Percentiles rank a stretch among this genome's conserved stretches.
phyloP scores from a whole-genome alignment of 805 yeast species.

The Huiozyma naganishii region DNA sequence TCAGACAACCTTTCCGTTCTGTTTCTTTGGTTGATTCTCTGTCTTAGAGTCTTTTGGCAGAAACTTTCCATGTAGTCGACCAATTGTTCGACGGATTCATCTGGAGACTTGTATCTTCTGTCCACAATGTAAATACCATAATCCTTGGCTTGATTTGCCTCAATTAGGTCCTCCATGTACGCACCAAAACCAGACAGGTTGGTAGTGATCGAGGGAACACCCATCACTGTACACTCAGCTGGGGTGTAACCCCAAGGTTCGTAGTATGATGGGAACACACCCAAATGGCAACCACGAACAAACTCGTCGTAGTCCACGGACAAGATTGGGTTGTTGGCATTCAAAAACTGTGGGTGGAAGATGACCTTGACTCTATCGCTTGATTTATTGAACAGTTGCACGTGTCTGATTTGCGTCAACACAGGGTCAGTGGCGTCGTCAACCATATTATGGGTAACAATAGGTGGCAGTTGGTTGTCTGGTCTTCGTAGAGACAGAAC shows the following conservation, averaged over 20 bases:
- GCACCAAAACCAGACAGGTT: constrained; percentile 96
- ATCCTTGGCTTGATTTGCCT: constrained; percentile 67
- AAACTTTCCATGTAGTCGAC: constrained; percentile 85
- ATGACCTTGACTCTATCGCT: constrained; percentile 88
- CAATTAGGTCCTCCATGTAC: constrained; percentile 95
- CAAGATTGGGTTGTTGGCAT: constrained; percentile 87
- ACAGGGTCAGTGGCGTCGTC: constrained; percentile 90
- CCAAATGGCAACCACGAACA: constrained; percentile 95
- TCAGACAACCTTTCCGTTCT: constrained; percentile 92
- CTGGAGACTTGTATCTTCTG: constrained; percentile 83
- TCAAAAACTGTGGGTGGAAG: constrained; percentile 95
- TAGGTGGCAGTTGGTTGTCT: constrained; percentile 73
- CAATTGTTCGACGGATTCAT: constrained; percentile 86
- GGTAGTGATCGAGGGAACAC: constrained; percentile 97
- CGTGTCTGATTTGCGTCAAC: constrained; percentile 81
- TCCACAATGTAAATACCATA: constrained; percentile 97
- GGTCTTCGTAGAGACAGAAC: constrained; percentile 79
- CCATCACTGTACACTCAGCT: constrained; percentile 99
- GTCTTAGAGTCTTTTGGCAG: constrained; percentile 82
- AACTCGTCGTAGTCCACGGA: constrained; percentile 94
- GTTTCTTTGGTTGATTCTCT: constrained; percentile 94
- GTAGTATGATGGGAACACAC: constrained; percentile 95
- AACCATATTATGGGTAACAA: constrained; percentile 93
- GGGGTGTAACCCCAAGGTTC: constrained; percentile 99
- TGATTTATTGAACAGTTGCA: constrained; percentile 79